Evolutionary conservation across 1,139 yeast species (phyloP), one percentile per base, ranked within the genome.

Genomic region (Lizanozyma gosingica): DNA sequence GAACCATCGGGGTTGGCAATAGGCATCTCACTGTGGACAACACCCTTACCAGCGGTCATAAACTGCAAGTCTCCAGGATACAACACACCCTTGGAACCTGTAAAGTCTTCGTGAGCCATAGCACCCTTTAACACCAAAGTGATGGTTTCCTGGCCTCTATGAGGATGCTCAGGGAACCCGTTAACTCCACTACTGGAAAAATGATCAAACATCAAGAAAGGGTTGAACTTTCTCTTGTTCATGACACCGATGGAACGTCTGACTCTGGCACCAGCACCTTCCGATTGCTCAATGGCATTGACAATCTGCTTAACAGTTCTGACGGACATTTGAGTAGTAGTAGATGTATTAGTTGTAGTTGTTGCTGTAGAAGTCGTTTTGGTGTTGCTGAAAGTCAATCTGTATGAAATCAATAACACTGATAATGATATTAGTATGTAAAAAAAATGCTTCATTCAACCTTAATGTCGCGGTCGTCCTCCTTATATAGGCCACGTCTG

Each of bases 161-260:
- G 97, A 18, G 96, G 96, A 57, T 88, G 97, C 51, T 85, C 92
- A 4, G 95, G 95, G 65, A 87, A 87, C 0, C 94, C 94, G 36
- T 62, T 65, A 11, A 11, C 11, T 11, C 66, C 69, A 8, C 55
- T 47, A 40, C 60, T 55, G n/a, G 56, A 46, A 59, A 87, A 86
- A 56, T 87, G 94, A 56, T 88, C 97, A 40, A 86, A 69, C 82
- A 88, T 72, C 45, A 88, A 66, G 56, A 88, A 88, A 3, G 96
- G 96, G 18, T 86, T 73, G 62, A 85, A 85, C 57, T 80, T 80
- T 52, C 88, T 71, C 65, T 78, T 73, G 34, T 70, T 63, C 60
- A 69, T 64, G 4, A 80, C 73, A 16, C 96, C 96, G 47, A 87
- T 79, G 6, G 94, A 79, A 50, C 96, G 71, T 53, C 95, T 72